Percentiles rank a stretch among this genome's conserved stretches.
Conservation (phyloP, 2,329 filamentous ascomycete species). For the Trichoderma breve region DNA sequence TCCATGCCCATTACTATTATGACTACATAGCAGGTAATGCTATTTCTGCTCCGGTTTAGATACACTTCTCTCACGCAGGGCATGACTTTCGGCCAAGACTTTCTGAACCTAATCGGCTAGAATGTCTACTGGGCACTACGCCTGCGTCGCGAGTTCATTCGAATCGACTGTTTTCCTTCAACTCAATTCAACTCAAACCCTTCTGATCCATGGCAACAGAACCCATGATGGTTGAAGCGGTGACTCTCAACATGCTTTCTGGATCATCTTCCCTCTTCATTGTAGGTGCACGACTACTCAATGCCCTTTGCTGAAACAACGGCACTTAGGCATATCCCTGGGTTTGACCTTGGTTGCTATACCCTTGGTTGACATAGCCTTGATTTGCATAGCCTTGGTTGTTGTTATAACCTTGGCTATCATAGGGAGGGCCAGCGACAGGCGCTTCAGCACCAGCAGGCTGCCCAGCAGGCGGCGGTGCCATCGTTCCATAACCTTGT, state of each 20-base stretch:
- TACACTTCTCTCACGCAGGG: neutral
- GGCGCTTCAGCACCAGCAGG: neutral
- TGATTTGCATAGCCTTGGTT: neutral
- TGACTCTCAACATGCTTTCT: neutral
- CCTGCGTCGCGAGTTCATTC: neutral
- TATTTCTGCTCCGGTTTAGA: neutral
- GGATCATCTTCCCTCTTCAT: neutral
- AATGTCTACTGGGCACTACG: neutral
- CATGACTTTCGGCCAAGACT: neutral
- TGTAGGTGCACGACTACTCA: neutral
- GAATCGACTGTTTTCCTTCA: neutral
- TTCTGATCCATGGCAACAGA: neutral
- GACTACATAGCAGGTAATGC: neutral
- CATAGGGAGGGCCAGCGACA: neutral
- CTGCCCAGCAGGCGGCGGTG: slow-evolving; percentile 26
- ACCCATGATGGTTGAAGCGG: neutral
- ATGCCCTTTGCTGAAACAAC: neutral
- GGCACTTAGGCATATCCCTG: neutral
- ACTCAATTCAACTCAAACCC: neutral
- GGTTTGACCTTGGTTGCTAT: neutral
- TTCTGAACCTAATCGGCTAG: neutral
- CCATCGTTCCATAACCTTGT: slow-evolving; percentile 47
- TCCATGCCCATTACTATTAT: neutral
- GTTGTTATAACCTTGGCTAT: neutral
- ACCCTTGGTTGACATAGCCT: neutral